Percentiles rank a stretch among this genome's conserved stretches.
Conservation (phyloP, 441 rosid genomes). For the Corymbia citriodora region DNA sequence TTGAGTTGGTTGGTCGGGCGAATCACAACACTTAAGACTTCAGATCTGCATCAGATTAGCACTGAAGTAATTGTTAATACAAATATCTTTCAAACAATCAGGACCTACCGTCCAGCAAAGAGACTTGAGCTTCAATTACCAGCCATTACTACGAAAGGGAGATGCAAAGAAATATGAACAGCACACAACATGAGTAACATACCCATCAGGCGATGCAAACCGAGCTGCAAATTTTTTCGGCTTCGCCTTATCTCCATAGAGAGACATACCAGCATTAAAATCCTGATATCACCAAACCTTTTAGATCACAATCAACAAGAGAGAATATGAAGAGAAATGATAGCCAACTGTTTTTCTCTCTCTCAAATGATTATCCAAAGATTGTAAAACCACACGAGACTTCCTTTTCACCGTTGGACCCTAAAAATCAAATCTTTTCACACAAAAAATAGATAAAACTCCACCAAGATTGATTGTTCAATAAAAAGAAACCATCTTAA, state of each 20-base stretch:
- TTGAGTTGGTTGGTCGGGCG: conserved; percentile 80
- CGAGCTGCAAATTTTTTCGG: conserved; percentile 80
- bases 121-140: not conserved
- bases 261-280: conserved; percentile 72
- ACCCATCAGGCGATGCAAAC: conserved; percentile 87
- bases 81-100: not conserved
- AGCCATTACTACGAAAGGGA: not conserved
- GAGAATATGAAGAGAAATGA: not conserved
- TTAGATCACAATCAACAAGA: not conserved
- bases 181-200: not conserved
- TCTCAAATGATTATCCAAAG: not conserved
- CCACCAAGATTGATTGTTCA: not conserved
- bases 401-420: not conserved
- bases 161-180: not conserved
- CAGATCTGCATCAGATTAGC: conserved; percentile 44
- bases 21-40: conserved; percentile 71
- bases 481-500: not conserved
- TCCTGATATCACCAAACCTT: conserved; percentile 42
- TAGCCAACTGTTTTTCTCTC: not conserved
- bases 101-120: not conserved
- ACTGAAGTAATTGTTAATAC: not conserved
- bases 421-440: not conserved
- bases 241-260: conserved; percentile 93
- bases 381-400: not conserved
- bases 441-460: not conserved